phyloP scores from a whole-genome alignment of 202 grass and related monocot species.

The Musa balbisiana region DNA sequence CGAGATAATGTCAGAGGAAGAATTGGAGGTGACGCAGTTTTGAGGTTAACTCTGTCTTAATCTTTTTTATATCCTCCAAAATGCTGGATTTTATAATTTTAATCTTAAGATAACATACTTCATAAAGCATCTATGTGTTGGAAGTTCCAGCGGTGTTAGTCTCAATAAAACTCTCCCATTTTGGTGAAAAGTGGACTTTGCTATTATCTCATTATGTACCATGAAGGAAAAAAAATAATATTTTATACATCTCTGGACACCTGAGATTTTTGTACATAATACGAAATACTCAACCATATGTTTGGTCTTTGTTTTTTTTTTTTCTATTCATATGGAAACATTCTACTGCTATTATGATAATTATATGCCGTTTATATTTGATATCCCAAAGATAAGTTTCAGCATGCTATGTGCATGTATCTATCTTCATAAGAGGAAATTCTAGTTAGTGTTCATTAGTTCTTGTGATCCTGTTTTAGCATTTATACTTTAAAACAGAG shows the following conservation, averaged over 20 bases:
- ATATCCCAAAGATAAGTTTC: not conserved
- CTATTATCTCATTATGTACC: too few species aligned
- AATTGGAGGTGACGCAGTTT: conserved; percentile 80
- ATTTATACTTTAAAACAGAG: not conserved
- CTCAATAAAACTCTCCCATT: not conserved
- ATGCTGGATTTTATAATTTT: not conserved
- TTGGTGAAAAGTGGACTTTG: not conserved
- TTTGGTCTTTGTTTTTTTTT: not conserved
- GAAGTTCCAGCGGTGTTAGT: not conserved
- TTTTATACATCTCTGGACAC: too few species aligned
- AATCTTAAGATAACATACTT: not conserved
- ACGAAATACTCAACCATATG: not conserved
- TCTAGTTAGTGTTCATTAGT: conserved; percentile 5
- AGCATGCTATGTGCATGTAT: not conserved
- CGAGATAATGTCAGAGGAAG: conserved; percentile 88
- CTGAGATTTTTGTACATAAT: not conserved
- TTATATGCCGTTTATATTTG: not conserved
- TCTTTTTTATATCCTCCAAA: conserved; percentile 18
- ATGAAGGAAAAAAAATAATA: too few species aligned
- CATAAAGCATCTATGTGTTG: not conserved
- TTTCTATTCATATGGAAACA: not conserved
- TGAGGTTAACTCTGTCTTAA: conserved; percentile 56
- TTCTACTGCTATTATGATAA: not conserved
- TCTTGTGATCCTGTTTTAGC: conserved; percentile 10
- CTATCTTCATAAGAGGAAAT: not conserved